These are phyloP conservation scores for Drechslera avenae DNA, from an alignment of 2,329 filamentous ascomycete genomes.

Conservation along the genomic window DNA sequence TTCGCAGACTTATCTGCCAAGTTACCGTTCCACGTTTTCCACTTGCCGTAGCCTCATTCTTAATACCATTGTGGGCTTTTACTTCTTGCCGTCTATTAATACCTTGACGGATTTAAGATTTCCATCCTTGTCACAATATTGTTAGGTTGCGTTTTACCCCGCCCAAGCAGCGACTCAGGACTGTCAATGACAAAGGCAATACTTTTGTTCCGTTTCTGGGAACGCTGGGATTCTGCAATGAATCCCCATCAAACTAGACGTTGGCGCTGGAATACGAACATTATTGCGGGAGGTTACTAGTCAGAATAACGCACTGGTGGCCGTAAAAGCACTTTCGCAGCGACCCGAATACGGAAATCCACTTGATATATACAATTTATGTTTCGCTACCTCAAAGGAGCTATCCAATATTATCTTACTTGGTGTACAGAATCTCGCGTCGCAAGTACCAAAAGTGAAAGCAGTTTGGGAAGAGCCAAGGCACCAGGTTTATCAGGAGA, in stretches of 20 bases:
- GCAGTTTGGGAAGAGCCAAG: constrained; percentile 3
- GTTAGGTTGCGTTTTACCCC: constrained; percentile 10
- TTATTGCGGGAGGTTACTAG: constrained; percentile 11
- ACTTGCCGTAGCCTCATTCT: no score
- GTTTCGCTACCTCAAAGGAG: constrained; percentile 8
- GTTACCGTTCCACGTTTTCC: no score
- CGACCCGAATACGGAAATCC: neutral
- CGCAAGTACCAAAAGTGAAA: neutral
- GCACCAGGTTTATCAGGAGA: constrained; percentile 9
- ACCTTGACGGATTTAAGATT: no score
- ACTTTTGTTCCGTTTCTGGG: constrained; percentile 6
- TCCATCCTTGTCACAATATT: no score
- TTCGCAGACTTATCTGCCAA: no score
- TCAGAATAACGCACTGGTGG: constrained; percentile 14
- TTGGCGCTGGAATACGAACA: neutral
- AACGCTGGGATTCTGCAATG: constrained; percentile 3
- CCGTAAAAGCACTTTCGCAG: constrained; percentile 2
- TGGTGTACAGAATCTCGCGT: constrained; percentile 2
- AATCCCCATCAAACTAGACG: neutral
- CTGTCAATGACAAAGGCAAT: neutral
- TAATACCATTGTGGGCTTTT: no score
- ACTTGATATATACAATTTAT: constrained; percentile 2
- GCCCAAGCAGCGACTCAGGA: neutral
- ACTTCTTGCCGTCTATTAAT: no score
- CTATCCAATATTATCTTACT: constrained; percentile 2